Conservation (phyloP, 305 asterid species). For the Petunia hybrid region DNA sequence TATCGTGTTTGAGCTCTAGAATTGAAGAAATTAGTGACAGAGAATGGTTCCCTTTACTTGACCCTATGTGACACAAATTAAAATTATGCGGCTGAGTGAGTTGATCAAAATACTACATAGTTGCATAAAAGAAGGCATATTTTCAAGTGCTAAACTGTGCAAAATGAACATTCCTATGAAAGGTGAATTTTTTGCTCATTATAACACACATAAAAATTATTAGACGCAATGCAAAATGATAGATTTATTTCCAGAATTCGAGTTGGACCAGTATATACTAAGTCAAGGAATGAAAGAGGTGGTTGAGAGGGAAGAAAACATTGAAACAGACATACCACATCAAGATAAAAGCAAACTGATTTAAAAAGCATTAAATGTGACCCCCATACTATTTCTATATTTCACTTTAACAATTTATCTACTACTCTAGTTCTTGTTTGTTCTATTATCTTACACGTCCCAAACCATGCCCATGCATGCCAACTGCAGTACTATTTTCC, state of each 20-base stretch:
- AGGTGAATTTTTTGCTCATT: not conserved
- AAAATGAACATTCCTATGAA: not conserved
- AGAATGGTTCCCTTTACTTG: no score
- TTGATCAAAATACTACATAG: no score
- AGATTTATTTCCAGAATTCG: no score
- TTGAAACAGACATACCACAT: slow-evolving; percentile 42
- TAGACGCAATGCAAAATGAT: not conserved
- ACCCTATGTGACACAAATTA: no score
- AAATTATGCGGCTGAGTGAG: no score
- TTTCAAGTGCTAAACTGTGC: not conserved
- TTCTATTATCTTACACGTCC: not conserved
- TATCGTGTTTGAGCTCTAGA: no score
- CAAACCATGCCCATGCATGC: not conserved
- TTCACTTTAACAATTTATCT: slow-evolving; percentile 11
- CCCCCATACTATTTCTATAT: not conserved
- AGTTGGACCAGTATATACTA: not conserved
- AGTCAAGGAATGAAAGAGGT: slow-evolving; percentile 30
- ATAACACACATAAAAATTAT: not conserved
- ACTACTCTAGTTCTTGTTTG: not conserved
- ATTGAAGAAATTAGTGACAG: no score
- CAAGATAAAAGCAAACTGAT: slow-evolving; percentile 31
- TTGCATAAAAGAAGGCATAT: no score
- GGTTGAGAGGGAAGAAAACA: slow-evolving; percentile 41
- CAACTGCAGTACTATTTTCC: not conserved
- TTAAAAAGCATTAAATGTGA: slow-evolving; percentile 29